phyloP scores from a whole-genome alignment of 345 rosid genomes.

The Mallotus nudiflorus region DNA sequence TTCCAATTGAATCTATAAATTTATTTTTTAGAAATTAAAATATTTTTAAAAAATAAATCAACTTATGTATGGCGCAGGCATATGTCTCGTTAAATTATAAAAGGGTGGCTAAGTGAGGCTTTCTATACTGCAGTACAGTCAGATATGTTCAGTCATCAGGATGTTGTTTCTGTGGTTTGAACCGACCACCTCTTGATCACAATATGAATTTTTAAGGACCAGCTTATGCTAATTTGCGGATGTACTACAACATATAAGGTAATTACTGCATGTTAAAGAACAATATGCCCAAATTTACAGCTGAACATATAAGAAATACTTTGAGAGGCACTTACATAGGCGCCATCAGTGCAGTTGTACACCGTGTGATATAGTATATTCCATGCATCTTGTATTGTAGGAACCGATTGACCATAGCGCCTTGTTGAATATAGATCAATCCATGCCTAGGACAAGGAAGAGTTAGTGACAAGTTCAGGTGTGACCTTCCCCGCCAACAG shows the following conservation, averaged over 20 bases:
- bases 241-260: background rate
- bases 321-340: slow-evolving; percentile 48
- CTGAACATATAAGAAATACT: background rate
- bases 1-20: no score
- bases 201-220: background rate
- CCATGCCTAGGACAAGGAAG: slow-evolving; percentile 50
- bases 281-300: background rate
- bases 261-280: background rate
- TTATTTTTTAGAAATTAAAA: no score
- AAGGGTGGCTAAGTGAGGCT: background rate
- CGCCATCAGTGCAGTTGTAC: slow-evolving; percentile 71
- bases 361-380: slow-evolving; percentile 54
- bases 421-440: slow-evolving; percentile 49
- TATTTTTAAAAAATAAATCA: background rate
- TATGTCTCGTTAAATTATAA: no score
- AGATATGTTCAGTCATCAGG: background rate
- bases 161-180: background rate
- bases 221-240: background rate
- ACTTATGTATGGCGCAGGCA: background rate
- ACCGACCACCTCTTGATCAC: background rate
- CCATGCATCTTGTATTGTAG: slow-evolving; percentile 55
- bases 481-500: background rate
- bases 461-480: slow-evolving; percentile 1
- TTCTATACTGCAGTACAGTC: no score
- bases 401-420: slow-evolving; percentile 54